Conservation (phyloP, 23 red algal genomes). For the Agarophyton chilense region DNA sequence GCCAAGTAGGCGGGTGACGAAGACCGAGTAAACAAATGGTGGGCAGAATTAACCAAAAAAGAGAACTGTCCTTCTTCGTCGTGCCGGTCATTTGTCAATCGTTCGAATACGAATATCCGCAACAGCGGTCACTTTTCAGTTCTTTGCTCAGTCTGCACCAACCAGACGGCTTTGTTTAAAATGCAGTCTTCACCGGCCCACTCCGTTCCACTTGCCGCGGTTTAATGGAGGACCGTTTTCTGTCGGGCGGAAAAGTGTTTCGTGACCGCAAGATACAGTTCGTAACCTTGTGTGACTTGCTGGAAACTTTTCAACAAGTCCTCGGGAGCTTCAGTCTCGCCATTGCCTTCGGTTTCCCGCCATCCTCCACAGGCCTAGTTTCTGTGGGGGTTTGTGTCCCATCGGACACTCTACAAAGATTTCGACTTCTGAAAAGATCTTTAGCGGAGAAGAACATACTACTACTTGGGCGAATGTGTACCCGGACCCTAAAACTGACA, state of each 20-base stretch:
- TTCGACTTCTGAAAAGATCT: too few relatives aligned
- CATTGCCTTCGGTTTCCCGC: not conserved
- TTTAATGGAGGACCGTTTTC: not conserved
- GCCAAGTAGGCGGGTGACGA: not conserved
- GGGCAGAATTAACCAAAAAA: slow-evolving; percentile 25
- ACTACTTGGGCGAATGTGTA: too few relatives aligned
- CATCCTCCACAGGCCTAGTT: not conserved
- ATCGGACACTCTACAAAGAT: too few relatives aligned
- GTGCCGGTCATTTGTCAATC: slow-evolving; percentile 13
- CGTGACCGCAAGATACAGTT: not conserved
- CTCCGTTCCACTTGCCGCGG: not conserved
- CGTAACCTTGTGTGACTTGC: not conserved
- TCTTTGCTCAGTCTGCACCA: not conserved
- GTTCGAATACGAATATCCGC: not conserved
- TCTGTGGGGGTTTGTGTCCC: too few relatives aligned
- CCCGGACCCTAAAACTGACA: too few relatives aligned
- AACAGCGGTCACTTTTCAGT: not conserved
- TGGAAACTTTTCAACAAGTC: too few relatives aligned
- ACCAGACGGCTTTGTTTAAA: slow-evolving; percentile 22
- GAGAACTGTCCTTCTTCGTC: slow-evolving; percentile 8
- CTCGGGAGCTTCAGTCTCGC: not conserved
- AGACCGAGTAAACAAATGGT: not conserved
- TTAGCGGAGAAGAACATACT: too few relatives aligned
- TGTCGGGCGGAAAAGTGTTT: not conserved
- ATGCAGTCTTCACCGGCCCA: not conserved